Percentiles rank a stretch among this genome's conserved stretches.
Evolutionary conservation across 2,329 filamentous ascomycete genomes (phyloP).

Genomic region (Cladophialophora exuberans): DNA sequence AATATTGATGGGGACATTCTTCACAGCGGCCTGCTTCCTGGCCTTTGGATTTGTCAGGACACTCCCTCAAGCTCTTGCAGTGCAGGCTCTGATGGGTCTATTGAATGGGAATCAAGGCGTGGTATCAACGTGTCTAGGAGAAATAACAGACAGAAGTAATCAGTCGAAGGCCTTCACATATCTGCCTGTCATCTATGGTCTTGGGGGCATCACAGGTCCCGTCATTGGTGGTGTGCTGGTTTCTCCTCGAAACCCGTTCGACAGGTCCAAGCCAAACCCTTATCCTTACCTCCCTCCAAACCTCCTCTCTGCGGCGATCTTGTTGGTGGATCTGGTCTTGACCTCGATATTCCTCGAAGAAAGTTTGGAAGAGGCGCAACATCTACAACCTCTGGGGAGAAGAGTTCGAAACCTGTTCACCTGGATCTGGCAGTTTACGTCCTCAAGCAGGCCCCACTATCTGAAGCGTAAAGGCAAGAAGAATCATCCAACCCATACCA

Average conservation of each 20-base stretch:
- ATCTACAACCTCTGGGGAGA: constrained; percentile 63
- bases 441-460: constrained; percentile 62
- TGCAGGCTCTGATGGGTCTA: constrained; percentile 88
- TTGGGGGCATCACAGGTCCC: constrained; percentile 91
- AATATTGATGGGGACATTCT: constrained; percentile 77
- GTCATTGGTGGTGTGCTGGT: constrained; percentile 87
- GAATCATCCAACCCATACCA: constrained; percentile 10
- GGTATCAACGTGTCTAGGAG: constrained; percentile 89
- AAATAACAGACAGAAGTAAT: constrained; percentile 93
- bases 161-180: constrained; percentile 94
- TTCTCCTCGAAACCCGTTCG: constrained; percentile 61
- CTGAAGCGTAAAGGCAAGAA: constrained; percentile 41
- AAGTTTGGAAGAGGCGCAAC: constrained; percentile 70
- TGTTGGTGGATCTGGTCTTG: constrained; percentile 72
- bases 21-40: constrained; percentile 79
- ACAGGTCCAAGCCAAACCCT: constrained; percentile 53
- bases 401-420: constrained; percentile 64
- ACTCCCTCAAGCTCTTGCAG: constrained; percentile 80
- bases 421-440: constrained; percentile 72
- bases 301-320: constrained; percentile 71
- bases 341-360: constrained; percentile 84
- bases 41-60: constrained; percentile 84
- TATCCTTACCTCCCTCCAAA: constrained; percentile 90
- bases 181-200: constrained; percentile 91
- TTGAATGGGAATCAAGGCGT: constrained; percentile 95